Evolutionary conservation across 257 asterid genomes (phyloP).

Genomic region (Thymus quinquecostatus): DNA sequence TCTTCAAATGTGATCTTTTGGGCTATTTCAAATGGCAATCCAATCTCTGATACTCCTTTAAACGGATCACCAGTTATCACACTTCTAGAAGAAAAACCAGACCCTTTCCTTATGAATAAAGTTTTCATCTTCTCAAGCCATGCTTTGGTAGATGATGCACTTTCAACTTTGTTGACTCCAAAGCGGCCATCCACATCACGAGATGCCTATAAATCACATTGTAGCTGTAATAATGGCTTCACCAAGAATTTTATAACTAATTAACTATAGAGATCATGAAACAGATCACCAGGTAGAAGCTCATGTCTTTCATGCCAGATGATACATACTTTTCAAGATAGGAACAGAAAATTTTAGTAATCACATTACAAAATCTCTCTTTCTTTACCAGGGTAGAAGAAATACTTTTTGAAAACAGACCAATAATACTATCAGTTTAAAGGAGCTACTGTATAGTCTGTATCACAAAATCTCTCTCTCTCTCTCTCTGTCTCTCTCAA

Average conservation of each 20-base stretch:
- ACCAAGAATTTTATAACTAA: conserved; percentile 8
- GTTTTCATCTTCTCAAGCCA: conserved; percentile 99
- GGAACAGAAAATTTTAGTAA: not conserved
- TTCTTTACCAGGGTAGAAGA: not conserved
- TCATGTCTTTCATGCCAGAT: conserved; percentile 11
- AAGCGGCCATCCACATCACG: conserved; percentile 91
- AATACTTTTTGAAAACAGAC: not conserved
- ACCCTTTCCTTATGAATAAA: conserved; percentile 89
- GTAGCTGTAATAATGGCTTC: conserved; percentile 3
- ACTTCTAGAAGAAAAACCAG: conserved; percentile 96
- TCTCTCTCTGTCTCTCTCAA: not conserved
- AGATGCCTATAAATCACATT: conserved; percentile 62
- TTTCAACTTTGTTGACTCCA: conserved; percentile 74
- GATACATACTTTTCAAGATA: not conserved
- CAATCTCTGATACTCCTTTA: conserved; percentile 90
- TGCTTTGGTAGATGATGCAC: conserved; percentile 80
- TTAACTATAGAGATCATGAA: not conserved
- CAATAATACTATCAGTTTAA: not conserved
- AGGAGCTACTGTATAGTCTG: not conserved
- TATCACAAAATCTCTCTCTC: not conserved
- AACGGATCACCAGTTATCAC: conserved; percentile 96
- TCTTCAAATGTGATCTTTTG: conserved; percentile 91
- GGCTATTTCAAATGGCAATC: conserved; percentile 88
- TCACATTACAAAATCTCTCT: not conserved
- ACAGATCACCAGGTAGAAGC: not conserved